phyloP scores from a whole-genome alignment of 768 basidiomycete species.

The Tylopilus sp. region DNA sequence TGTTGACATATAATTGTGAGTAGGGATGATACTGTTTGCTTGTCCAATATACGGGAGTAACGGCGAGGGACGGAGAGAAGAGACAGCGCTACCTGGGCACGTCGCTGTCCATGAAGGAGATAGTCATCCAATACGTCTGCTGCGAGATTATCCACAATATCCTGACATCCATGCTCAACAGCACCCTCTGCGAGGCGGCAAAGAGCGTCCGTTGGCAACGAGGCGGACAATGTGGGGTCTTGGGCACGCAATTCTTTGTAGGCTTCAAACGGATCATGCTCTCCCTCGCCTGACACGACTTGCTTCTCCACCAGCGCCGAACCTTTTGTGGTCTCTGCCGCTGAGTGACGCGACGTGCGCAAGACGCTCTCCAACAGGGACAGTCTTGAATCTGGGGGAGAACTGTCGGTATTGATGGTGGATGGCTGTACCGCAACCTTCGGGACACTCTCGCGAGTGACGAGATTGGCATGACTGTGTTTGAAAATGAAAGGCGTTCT shows the following conservation, averaged over 20 bases:
- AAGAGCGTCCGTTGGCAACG: slow-evolving; percentile 28
- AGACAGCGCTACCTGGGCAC: slow-evolving; percentile 23
- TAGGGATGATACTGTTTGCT: slow-evolving; percentile 21
- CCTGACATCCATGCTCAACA: slow-evolving; percentile 27
- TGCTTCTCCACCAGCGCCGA: slow-evolving; percentile 8
- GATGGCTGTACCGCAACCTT: slow-evolving; percentile 4
- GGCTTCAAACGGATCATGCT: slow-evolving; percentile 27
- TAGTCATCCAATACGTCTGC: slow-evolving; percentile 38
- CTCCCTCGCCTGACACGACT: slow-evolving; percentile 11
- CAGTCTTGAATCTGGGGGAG: slow-evolving; percentile 6
- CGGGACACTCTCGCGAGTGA: slow-evolving; percentile 12
- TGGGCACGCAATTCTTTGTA: slow-evolving; percentile 26
- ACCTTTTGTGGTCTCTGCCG: slow-evolving; percentile 18
- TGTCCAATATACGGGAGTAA: slow-evolving; percentile 18
- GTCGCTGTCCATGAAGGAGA: slow-evolving; percentile 18
- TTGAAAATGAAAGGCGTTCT: slow-evolving; percentile 8
- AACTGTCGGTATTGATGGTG: background rate
- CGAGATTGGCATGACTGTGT: slow-evolving; percentile 11
- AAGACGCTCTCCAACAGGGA: slow-evolving; percentile 25
- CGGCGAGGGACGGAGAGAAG: slow-evolving; percentile 25
- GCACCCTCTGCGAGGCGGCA: slow-evolving; percentile 30
- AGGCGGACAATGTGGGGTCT: slow-evolving; percentile 19
- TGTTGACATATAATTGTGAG: slow-evolving; percentile 18
- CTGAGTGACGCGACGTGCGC: slow-evolving; percentile 26
- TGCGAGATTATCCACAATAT: slow-evolving; percentile 37